Evolutionary conservation across 352 stramenopile genomes (phyloP).

Genomic region (Pythium aquatile): DNA sequence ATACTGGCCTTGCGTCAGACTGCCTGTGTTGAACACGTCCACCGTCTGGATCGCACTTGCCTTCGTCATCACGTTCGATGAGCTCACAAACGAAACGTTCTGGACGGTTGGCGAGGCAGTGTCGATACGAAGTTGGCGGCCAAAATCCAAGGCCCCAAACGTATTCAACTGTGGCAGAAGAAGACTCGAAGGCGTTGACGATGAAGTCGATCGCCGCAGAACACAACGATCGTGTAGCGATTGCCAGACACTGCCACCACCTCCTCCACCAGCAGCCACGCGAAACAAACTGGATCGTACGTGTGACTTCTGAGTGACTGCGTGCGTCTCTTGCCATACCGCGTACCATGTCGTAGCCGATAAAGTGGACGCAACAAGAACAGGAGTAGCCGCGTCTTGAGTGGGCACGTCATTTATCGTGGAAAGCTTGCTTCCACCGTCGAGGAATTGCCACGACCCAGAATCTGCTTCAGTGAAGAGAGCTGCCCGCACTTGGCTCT

Average conservation of each 20-base stretch:
- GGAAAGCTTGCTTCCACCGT: slow-evolving; percentile 36
- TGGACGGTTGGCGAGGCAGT: slow-evolving; percentile 40
- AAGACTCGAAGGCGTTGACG: slow-evolving; percentile 38
- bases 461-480: slow-evolving; percentile 23
- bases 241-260: slow-evolving; percentile 36
- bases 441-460: slow-evolving; percentile 41
- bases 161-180: slow-evolving; percentile 50
- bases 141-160: slow-evolving; percentile 51
- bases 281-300: slow-evolving; percentile 32
- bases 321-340: slow-evolving; percentile 49
- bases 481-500: slow-evolving; percentile 47
- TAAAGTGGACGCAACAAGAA: slow-evolving; percentile 22
- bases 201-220: slow-evolving; percentile 35
- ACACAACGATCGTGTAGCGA: slow-evolving; percentile 52
- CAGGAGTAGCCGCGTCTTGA: slow-evolving; percentile 30
- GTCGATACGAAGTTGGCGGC: slow-evolving; percentile 50
- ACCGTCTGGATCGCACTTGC: slow-evolving; percentile 49
- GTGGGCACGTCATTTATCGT: slow-evolving; percentile 40
- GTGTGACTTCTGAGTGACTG: slow-evolving; percentile 32
- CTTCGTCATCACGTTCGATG: slow-evolving; percentile 32
- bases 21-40: slow-evolving; percentile 53
- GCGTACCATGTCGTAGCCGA: slow-evolving; percentile 22
- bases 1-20: slow-evolving; percentile 50
- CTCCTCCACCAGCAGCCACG: neutral
- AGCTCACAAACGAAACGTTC: slow-evolving; percentile 35